Evolutionary conservation across 495 filamentous ascomycete genomes (phyloP).

Genomic region (Aspergillus wentii): DNA sequence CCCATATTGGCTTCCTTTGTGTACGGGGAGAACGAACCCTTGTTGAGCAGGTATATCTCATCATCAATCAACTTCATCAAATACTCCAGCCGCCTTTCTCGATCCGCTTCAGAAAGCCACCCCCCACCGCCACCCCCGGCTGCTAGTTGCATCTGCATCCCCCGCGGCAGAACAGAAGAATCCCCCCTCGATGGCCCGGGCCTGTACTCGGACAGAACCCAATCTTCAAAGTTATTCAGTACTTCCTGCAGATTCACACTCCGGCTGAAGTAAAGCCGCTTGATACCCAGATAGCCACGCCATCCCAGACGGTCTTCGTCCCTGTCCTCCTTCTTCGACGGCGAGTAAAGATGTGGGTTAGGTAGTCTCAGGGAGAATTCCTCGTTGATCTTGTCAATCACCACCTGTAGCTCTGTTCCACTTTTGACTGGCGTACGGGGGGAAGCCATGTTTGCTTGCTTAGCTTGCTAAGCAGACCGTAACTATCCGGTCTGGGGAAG

Average conservation of each 20-base stretch:
- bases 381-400: conserved; percentile 20
- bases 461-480: too few relatives aligned
- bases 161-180: too few relatives aligned
- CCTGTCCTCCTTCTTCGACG: not conserved
- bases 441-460: too few relatives aligned
- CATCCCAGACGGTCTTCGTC: conserved; percentile 7
- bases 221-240: conserved; percentile 24
- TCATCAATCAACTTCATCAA: conserved; percentile 22
- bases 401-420: conserved; percentile 9
- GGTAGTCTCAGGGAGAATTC: conserved; percentile 20
- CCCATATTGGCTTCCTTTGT: too few relatives aligned
- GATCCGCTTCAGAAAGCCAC: conserved; percentile 7
- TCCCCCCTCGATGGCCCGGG: not conserved
- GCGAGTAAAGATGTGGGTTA: conserved; percentile 15
- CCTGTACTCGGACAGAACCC: conserved; percentile 10
- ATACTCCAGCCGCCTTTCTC: conserved; percentile 18
- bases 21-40: conserved; percentile 8
- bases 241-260: conserved; percentile 10
- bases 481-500: too few relatives aligned
- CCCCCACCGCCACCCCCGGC: not conserved
- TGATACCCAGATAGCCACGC: conserved; percentile 10
- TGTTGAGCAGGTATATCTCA: conserved; percentile 20
- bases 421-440: conserved; percentile 15
- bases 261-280: conserved; percentile 14
- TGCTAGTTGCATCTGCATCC: not conserved